These are phyloP conservation scores for Populus simonii DNA, from an alignment of 345 rosid species.

Conservation along the genomic window DNA sequence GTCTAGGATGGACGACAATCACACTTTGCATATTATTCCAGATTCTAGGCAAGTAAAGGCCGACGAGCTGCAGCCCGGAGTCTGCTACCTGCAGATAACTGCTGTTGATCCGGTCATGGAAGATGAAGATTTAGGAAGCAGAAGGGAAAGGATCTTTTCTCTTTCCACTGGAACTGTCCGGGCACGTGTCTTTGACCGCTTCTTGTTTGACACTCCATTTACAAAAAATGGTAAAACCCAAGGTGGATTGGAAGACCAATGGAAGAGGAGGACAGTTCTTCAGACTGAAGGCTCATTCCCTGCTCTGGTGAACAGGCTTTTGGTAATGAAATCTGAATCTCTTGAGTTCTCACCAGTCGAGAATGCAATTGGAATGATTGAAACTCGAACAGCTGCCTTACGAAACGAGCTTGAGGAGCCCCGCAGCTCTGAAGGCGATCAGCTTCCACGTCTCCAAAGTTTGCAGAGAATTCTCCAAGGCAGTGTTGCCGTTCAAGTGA, in stretches of 20 bases:
- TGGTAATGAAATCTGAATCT: conserved; percentile 88
- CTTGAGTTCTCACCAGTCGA: conserved; percentile 98
- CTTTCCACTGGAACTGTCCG: conserved; percentile 92
- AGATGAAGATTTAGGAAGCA: conserved; percentile 97
- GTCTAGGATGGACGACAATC: conserved; percentile 86
- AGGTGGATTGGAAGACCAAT: conserved; percentile 97
- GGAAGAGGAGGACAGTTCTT: conserved; percentile 97
- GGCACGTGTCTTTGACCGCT: conserved; percentile 93
- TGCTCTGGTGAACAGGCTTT: conserved; percentile 84
- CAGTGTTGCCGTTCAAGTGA: conserved; percentile 97
- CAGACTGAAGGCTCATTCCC: conserved; percentile 97
- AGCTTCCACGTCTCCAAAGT: conserved; percentile 92
- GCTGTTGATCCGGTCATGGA: conserved; percentile 99
- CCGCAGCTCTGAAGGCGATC: conserved; percentile 98
- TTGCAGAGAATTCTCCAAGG: conserved; percentile 98
- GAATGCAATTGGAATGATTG: conserved; percentile 99
- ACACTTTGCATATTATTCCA: conserved; percentile 81
- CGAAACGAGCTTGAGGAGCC: conserved; percentile 97
- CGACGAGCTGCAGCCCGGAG: conserved; percentile 92
- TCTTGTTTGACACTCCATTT: conserved; percentile 97
- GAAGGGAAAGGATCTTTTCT: conserved; percentile 91
- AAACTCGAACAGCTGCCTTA: conserved; percentile 90
- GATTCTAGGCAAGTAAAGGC: conserved; percentile 98
- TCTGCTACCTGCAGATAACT: conserved; percentile 91
- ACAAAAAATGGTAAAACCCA: conserved; percentile 98